Evolutionary conservation across 1,284 basidiomycete genomes (phyloP), one percentile per base, ranked within the genome.

Genomic region (Rhodotorula sp.): DNA sequence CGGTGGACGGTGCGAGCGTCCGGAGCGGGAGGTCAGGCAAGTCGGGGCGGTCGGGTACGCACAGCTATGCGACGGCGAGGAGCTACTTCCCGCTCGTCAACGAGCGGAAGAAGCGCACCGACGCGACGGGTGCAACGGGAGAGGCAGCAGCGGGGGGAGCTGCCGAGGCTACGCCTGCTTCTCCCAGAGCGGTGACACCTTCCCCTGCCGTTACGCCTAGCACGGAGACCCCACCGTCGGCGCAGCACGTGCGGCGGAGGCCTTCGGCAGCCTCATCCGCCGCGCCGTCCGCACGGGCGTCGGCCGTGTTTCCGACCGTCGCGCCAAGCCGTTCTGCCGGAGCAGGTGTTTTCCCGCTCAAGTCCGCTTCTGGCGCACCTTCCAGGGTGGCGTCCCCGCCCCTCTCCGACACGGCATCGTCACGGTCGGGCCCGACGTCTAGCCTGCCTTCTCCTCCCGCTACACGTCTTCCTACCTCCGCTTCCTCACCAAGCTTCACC

Each of bases 31-130:
- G 8, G 27, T 63, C 61, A n/a, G 32, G 53, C 32, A 29, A 32
- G 53, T 54, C 53, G 1, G 29, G 17, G 7, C 32, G 17, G 29
- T 32, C 53, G 17, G 50, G 12, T 1, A 32, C 57, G 25, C 58
- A 36, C 6, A 32, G 21, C 32, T 62, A 22, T 32, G 63, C 64
- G n/a, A 64, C 63, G 19, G 46, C 63, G 15, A 66, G 44, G 48
- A 55, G 46, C 54, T 62, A 66, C 55, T 70, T 70, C 50, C 68
- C 68, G 37, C 63, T 70, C 54, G 68, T 65, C 22, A 10, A 22
- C n/a, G 22, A 39, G 12, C 59, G 56, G 36, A 53, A 51, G 50
- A 44, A 44, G 37, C 36, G 17, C 19, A 36, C 17, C 22, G 15
- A 37, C 19, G 22, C 64, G 10, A 15, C 53, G 21, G 19, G 13